Evolutionary conservation across 306 rosid genomes (phyloP).

Genomic region (Citrullus amarus): DNA sequence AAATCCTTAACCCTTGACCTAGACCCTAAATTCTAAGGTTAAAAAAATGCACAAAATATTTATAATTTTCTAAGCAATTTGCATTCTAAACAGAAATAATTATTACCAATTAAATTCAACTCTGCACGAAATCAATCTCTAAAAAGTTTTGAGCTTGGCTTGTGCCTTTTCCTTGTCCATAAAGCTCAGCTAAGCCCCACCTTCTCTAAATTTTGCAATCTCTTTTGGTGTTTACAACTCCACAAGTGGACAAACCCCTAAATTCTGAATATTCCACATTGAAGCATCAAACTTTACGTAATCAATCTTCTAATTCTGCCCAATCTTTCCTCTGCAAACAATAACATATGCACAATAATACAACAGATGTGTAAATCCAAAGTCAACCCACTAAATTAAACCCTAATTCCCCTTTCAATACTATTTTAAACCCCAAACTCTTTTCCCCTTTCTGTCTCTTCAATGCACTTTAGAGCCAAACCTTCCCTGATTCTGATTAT

Average conservation of each 20-base stretch:
- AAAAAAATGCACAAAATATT: no score
- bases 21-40: no score
- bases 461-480: slow-evolving; percentile 16
- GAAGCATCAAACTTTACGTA: not conserved
- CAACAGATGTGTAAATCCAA: not conserved
- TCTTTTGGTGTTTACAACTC: not conserved
- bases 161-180: not conserved
- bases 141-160: no score
- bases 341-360: not conserved
- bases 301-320: not conserved
- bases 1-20: no score
- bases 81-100: no score
- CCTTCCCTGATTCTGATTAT: not conserved
- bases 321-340: not conserved
- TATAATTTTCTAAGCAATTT: no score
- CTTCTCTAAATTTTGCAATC: not conserved
- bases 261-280: not conserved
- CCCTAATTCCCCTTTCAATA: not conserved
- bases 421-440: not conserved
- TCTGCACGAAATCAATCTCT: no score
- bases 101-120: no score
- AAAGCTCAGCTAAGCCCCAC: not conserved
- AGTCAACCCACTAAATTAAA: slow-evolving; percentile 3
- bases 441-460: slow-evolving; percentile 12
- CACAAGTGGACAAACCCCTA: not conserved